Percentiles rank a stretch among this genome's conserved stretches.
Evolutionary conservation across 2,329 filamentous ascomycete species (phyloP).

Genomic region (Paraconiothyrium brasiliense): DNA sequence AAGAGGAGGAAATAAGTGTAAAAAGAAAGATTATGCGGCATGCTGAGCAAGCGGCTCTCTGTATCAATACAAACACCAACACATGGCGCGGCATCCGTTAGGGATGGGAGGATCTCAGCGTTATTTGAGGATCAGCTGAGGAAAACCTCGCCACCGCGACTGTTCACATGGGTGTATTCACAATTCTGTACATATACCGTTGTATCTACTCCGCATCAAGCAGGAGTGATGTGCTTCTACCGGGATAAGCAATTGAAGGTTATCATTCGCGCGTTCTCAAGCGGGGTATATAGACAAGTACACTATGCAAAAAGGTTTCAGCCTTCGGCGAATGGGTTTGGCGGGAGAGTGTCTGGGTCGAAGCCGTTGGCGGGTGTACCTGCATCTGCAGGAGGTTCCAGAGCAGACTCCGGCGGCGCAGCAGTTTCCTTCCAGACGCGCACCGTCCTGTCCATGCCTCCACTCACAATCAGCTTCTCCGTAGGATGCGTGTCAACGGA

Average conservation of each 20-base stretch:
- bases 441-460: conserved; percentile 69
- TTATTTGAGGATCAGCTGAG: neutral
- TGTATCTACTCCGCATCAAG: conserved; percentile 12
- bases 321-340: conserved; percentile 30
- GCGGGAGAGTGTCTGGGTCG: conserved; percentile 31
- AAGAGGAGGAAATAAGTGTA: conserved; percentile 77
- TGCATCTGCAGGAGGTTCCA: conserved; percentile 6
- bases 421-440: conserved; percentile 61
- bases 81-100: neutral
- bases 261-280: neutral
- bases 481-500: conserved; percentile 67
- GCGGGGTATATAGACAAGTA: conserved; percentile 13
- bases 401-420: conserved; percentile 13
- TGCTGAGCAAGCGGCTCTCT: neutral
- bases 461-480: conserved; percentile 66
- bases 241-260: conserved; percentile 6
- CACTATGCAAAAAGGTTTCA: conserved; percentile 6
- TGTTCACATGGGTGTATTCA: neutral
- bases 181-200: conserved; percentile 23
- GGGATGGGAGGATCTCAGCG: neutral
- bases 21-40: neutral
- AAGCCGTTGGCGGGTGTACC: conserved; percentile 25
- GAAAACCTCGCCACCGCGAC: neutral
- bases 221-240: neutral
- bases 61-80: conserved; percentile 2